A percentile compares a stretch with the other conserved stretches of the same genome.
phyloP scores from a whole-genome alignment of 345 rosid genomes.

The Eucalyptus pauciflora region DNA sequence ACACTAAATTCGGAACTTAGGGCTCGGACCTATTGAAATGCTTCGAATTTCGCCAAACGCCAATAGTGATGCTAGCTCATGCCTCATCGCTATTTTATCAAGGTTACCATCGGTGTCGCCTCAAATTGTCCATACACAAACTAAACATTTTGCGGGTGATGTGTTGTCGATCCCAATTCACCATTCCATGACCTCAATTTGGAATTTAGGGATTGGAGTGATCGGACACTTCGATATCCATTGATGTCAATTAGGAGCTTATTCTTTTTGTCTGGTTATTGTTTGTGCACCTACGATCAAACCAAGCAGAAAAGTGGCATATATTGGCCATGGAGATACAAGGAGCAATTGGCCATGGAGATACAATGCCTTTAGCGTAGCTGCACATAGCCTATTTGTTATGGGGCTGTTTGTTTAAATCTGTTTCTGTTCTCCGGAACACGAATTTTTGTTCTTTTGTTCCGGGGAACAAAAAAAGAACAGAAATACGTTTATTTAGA shows the following conservation, averaged over 20 bases:
- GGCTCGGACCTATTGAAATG: neutral
- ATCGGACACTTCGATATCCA: neutral
- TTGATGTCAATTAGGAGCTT: no score
- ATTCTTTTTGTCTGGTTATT: no score
- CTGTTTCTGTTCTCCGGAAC: no score
- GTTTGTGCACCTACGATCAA: neutral
- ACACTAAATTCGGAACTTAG: neutral
- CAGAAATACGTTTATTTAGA: no score
- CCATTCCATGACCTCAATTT: neutral
- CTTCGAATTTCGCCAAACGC: neutral
- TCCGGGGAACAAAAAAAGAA: no score
- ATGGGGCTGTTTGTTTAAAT: no score
- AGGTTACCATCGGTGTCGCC: accelerated
- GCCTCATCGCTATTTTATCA: accelerated
- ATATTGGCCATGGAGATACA: neutral
- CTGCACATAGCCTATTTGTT: neutral
- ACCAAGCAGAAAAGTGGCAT: neutral
- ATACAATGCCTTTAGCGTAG: neutral
- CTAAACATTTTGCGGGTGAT: neutral
- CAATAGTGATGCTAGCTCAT: neutral
- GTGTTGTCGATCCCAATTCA: neutral
- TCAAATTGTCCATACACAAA: neutral
- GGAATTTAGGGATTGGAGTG: neutral
- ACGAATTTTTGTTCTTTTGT: no score
- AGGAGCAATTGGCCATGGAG: neutral